Evolutionary conservation across 2,329 filamentous ascomycete genomes (phyloP), one percentile per base, ranked within the genome.

Genomic region (Talaromyces sp.): DNA sequence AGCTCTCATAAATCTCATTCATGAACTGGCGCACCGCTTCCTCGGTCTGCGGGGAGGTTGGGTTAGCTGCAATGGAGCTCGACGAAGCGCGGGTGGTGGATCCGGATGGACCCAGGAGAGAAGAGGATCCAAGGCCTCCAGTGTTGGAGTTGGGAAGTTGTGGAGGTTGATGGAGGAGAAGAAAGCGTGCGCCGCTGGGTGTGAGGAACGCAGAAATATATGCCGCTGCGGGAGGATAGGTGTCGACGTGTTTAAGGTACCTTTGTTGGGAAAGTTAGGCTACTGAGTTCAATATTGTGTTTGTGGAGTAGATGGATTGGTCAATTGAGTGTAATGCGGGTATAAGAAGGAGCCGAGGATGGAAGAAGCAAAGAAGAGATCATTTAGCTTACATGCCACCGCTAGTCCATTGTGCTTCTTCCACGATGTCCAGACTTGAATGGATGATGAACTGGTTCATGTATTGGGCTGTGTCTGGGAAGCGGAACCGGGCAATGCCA

Each of bases 391-490:
- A 95, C 91, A 96, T 88, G 64, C 90, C 87, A 4, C 89, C 89
- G 56, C 81, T 90, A 6, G 86, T 88, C 93, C 94, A 99, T 77
- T 97, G 94, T 27, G 93, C 86, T 75, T 99, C 94, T 77, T 99
- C 94, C 47, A 96, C 89, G 41, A 97, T 90, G 73, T 99, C 94
- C 52, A 99, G 80, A 61, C 90, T 90, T 63, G 90, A 92, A 77
- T 99, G 93, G 29, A 96, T 86, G 70, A 97, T 91, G 78, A 99
- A 97, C 74, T 97, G 94, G 77, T 97, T 97, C 81, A 97, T 88
- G 73, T 96, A 90, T 58, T 90, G 86, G 49, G 93, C 89, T 67
- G 95, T 87, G 61, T 96, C 90, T 53, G 84, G 85, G 80, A 96
- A 97, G 69, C 90, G 89, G 56, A 97, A 97, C 68, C 90, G 88